These are phyloP conservation scores for Fusarium penzigii DNA, from an alignment of 2,329 filamentous ascomycete species.

Conservation along the genomic window DNA sequence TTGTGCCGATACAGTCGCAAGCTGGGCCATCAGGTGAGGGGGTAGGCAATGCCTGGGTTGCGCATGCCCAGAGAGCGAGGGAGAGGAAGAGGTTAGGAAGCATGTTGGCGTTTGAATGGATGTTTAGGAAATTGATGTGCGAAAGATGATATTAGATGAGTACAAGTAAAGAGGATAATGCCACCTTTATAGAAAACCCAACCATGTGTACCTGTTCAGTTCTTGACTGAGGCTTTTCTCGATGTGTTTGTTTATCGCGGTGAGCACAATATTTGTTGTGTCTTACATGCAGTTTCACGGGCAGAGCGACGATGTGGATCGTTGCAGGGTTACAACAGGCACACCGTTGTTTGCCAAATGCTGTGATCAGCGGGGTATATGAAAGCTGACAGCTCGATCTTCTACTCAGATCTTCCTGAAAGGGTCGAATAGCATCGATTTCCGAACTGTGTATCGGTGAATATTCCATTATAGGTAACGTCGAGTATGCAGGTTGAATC, in stretches of 20 bases:
- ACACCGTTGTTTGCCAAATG: too few relatives aligned
- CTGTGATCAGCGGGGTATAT: too few relatives aligned
- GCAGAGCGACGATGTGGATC: constrained; percentile 6
- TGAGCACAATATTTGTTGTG: constrained; percentile 6
- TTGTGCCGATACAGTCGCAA: constrained; percentile 27
- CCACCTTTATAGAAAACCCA: background rate
- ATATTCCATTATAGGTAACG: too few relatives aligned
- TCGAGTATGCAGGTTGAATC: too few relatives aligned
- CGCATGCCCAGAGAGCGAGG: constrained; percentile 14
- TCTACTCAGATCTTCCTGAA: too few relatives aligned
- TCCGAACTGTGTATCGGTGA: too few relatives aligned
- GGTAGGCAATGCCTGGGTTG: constrained; percentile 15
- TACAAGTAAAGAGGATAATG: background rate
- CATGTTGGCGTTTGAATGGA: constrained; percentile 11
- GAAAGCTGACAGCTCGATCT: too few relatives aligned
- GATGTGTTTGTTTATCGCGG: constrained; percentile 2
- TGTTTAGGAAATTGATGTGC: background rate
- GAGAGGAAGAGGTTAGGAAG: constrained; percentile 17
- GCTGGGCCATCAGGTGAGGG: constrained; percentile 3
- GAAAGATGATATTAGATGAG: background rate
- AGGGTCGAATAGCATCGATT: too few relatives aligned
- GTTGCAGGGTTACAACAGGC: background rate
- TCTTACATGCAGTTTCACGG: constrained; percentile 2
- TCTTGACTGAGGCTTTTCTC: background rate
- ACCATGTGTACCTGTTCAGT: constrained; percentile 6